Evolutionary conservation across 1,139 yeast species (phyloP), one percentile per base, ranked within the genome.

Genomic region (Yamadazyma triangularis): DNA sequence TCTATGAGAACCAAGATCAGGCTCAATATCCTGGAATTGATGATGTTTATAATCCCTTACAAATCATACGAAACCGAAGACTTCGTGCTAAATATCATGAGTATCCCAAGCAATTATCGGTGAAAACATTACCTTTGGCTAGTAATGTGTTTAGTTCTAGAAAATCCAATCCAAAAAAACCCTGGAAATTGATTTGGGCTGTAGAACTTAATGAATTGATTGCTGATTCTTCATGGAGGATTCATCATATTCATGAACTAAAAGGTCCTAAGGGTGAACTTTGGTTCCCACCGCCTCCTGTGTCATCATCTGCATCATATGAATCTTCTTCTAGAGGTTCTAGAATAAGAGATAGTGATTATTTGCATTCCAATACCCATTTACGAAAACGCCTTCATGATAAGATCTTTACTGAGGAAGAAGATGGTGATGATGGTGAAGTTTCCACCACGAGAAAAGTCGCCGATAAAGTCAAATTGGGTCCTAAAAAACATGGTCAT

Each of bases 41-140:
- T 38, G 85, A 82, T 1, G 72, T 74, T 3, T 87, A 81, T 56
- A 87, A 87, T 49, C 96, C 96, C 2, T 59, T 87, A 27, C 95
- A 85, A 50, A 71, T 79, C 13, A 74, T 87, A 23, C 60, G 96
- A 38, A 83, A 87, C 52, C 63, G 96, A 33, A 64, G 67, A 36
- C 51, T 79, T 8, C 52, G 70, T 41, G 67, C 69, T 40, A 72
- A 69, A 42, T 60, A 70, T 43, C 58, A 58, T 25, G 74, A 70
- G 29, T 53, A 51, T 32, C 66, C 67, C 11, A 56, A 56, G 28
- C 58, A 58, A 1, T 40, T 66, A 8, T 39, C 59, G 3, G 45
- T 57, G 15, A 58, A 60, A 33, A 51, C 64, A 2, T 45, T 64
- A 4, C 77, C 79, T 3, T 53, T 72, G 23, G 79, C 84, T 1